A percentile compares a stretch with the other conserved stretches of the same genome.
phyloP scores from a whole-genome alignment of 176 grass and related monocot genomes.

The Rhynchospora breviuscula region DNA sequence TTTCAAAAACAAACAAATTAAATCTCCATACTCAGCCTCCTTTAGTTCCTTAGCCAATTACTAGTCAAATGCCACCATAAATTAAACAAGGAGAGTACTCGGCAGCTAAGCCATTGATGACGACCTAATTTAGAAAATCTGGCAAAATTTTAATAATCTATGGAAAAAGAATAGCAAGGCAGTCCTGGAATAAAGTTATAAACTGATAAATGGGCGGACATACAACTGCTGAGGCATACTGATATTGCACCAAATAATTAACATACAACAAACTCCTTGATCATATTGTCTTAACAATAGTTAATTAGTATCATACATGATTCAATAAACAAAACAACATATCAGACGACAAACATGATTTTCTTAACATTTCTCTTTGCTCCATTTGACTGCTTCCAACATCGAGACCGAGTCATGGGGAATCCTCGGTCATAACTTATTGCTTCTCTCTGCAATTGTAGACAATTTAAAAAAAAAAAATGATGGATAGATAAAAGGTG shows the following conservation, averaged over 20 bases:
- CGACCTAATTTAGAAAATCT: background rate
- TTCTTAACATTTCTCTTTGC: background rate
- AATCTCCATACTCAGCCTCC: background rate
- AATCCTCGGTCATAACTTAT: background rate
- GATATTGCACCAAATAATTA: background rate
- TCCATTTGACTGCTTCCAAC: background rate
- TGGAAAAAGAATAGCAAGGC: background rate
- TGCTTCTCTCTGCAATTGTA: background rate
- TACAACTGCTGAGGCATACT: background rate
- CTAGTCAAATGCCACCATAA: background rate
- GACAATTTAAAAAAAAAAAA: background rate
- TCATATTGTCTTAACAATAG: background rate
- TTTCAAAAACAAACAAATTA: too few species aligned
- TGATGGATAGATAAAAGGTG: background rate
- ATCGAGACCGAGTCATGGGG: background rate
- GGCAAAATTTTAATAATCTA: background rate
- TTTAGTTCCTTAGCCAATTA: background rate
- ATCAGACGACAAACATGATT: conserved; percentile 3
- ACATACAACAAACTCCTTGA: background rate
- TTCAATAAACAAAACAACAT: conserved; percentile 16
- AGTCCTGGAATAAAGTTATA: background rate
- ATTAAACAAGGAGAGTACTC: background rate
- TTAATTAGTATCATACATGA: background rate
- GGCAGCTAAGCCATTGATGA: background rate
- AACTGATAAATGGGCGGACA: background rate